Percentiles rank a stretch among this genome's conserved stretches.
These are phyloP conservation scores for Aspergillus mulundensis DNA, from an alignment of 495 filamentous ascomycete species.

Conservation along the genomic window DNA sequence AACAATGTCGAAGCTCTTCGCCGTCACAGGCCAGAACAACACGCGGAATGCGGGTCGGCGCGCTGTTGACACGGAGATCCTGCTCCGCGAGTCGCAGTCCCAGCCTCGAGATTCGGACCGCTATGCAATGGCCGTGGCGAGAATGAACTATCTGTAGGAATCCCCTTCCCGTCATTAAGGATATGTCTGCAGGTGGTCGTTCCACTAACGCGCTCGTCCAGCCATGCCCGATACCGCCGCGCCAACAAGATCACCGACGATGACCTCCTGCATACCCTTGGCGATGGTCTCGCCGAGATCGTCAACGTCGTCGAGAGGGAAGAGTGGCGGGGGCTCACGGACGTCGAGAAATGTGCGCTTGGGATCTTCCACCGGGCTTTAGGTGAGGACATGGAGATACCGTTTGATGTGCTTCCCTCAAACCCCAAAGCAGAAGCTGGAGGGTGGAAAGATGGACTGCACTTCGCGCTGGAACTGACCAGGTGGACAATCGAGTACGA, in stretches of 20 bases:
- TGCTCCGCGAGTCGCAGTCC: slow-evolving; percentile 27
- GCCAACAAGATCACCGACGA: slow-evolving; percentile 37
- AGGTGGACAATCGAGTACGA: slow-evolving; percentile 50
- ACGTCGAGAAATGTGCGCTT: slow-evolving; percentile 40
- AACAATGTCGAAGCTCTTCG: slow-evolving; percentile 35
- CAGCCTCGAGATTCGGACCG: slow-evolving; percentile 28
- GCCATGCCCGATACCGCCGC: slow-evolving; percentile 34
- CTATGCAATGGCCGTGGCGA: slow-evolving; percentile 30
- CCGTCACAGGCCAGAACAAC: slow-evolving; percentile 31
- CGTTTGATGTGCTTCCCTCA: slow-evolving; percentile 23
- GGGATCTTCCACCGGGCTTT: slow-evolving; percentile 36
- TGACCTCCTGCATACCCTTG: slow-evolving; percentile 44
- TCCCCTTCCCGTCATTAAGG: too few species aligned
- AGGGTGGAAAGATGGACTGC: slow-evolving; percentile 50
- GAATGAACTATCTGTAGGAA: slow-evolving; percentile 45
- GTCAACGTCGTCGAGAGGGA: slow-evolving; percentile 25
- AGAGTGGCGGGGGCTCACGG: slow-evolving; percentile 43
- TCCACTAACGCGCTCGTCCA: too few species aligned
- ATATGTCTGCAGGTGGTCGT: too few species aligned
- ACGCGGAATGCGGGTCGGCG: slow-evolving; percentile 27
- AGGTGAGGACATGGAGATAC: slow-evolving; percentile 42
- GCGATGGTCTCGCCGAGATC: slow-evolving; percentile 35
- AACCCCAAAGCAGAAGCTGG: slow-evolving; percentile 14
- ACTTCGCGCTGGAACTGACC: slow-evolving; percentile 48
- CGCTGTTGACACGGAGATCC: slow-evolving; percentile 29